Percentiles rank a stretch among this genome's conserved stretches.
Conservation (phyloP, 2,329 filamentous ascomycete species). For the Botrytis porri region DNA sequence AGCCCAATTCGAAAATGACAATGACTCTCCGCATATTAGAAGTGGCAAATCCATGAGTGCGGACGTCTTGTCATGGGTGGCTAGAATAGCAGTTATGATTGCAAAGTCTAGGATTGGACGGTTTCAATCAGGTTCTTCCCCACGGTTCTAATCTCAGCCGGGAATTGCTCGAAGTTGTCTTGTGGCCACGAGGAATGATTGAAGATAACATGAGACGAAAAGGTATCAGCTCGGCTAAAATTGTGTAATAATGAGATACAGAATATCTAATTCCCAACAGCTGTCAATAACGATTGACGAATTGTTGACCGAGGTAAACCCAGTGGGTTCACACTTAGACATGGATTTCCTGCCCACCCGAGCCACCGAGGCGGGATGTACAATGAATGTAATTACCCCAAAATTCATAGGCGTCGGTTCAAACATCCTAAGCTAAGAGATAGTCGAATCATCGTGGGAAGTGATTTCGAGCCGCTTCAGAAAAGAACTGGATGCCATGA, state of each 20-base stretch:
- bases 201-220: not conserved
- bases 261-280: not conserved
- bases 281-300: not conserved
- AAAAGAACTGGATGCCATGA: not conserved
- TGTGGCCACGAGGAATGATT: not conserved
- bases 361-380: not conserved
- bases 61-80: not conserved
- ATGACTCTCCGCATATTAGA: not conserved
- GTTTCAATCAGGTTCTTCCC: not conserved
- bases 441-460: not conserved
- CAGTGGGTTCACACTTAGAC: not conserved
- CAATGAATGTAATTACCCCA: too few species aligned
- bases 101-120: not conserved
- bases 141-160: not conserved
- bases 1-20: not conserved
- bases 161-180: not conserved
- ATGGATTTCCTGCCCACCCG: not conserved
- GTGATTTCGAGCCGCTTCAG: not conserved
- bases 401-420: too few species aligned
- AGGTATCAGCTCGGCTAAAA: not conserved
- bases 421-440: not conserved
- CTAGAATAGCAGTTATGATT: not conserved
- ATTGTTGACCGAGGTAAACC: not conserved
- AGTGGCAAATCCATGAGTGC: not conserved
- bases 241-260: not conserved